Percentiles rank a stretch among this genome's conserved stretches.
phyloP scores from a whole-genome alignment of 306 rosid species.

The Lablab purpureus region DNA sequence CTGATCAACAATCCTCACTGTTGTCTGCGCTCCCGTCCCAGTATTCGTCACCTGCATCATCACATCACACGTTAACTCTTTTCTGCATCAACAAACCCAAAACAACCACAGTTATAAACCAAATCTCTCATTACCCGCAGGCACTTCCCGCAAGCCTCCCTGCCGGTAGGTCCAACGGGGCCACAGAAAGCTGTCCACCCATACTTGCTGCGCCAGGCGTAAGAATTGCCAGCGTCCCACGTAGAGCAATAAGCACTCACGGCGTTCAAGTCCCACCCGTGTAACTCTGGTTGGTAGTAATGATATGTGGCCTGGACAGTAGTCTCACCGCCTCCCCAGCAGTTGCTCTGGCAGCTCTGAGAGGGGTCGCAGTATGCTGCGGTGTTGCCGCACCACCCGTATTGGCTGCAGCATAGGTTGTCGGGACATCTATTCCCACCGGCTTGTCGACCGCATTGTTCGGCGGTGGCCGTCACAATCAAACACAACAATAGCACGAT shows the following conservation, averaged over 20 bases:
- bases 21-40: constrained; percentile 55
- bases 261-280: constrained; percentile 64
- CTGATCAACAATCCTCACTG: constrained; percentile 73
- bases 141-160: constrained; percentile 75
- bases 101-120: too few relatives aligned
- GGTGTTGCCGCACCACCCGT: constrained; percentile 65
- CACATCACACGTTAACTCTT: not conserved
- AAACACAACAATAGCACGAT: not conserved
- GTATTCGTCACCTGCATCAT: constrained; percentile 64
- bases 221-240: constrained; percentile 73
- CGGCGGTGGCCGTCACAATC: constrained; percentile 16
- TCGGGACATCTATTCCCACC: constrained; percentile 53
- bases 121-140: constrained; percentile 38
- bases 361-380: constrained; percentile 57
- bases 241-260: constrained; percentile 80
- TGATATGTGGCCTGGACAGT: constrained; percentile 79
- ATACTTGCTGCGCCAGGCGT: constrained; percentile 75
- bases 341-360: constrained; percentile 63
- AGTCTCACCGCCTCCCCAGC: constrained; percentile 48
- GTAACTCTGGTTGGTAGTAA: constrained; percentile 63
- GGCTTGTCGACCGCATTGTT: constrained; percentile 67
- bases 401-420: constrained; percentile 68
- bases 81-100: too few relatives aligned
- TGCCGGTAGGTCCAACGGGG: constrained; percentile 70
- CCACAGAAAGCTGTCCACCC: constrained; percentile 95